Conservation (phyloP, 202 grass and related monocot genomes). For the Elaeis oleifera region DNA sequence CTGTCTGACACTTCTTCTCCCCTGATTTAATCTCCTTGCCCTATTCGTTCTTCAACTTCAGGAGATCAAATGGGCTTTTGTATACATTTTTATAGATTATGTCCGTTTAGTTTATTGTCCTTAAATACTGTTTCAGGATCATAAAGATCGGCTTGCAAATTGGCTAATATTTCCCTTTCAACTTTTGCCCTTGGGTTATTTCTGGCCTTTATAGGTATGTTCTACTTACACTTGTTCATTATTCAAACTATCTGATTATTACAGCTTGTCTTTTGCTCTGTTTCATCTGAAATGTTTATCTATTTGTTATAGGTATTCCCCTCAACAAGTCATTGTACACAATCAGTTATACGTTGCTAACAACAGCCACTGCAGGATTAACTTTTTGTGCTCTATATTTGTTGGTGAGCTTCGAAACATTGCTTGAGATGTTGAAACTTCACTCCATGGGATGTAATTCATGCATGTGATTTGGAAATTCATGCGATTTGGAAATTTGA, state of each 20-base stretch:
- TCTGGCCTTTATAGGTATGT: slow-evolving; percentile 51
- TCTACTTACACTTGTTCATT: too few species aligned
- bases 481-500: too few species aligned
- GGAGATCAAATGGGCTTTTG: too few species aligned
- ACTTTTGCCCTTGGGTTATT: slow-evolving; percentile 55
- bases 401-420: slow-evolving; percentile 10
- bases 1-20: too few species aligned
- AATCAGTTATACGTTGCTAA: slow-evolving; percentile 24
- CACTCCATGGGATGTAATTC: neutral
- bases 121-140: slow-evolving; percentile 49
- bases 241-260: too few species aligned
- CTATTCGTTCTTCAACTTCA: too few species aligned
- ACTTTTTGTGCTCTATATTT: slow-evolving; percentile 20
- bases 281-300: neutral
- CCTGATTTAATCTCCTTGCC: too few species aligned
- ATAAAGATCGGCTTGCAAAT: slow-evolving; percentile 53
- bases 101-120: neutral
- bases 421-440: neutral
- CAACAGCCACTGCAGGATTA: slow-evolving; percentile 12
- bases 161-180: slow-evolving; percentile 68
- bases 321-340: slow-evolving; percentile 26
- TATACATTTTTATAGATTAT: too few species aligned
- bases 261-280: too few species aligned
- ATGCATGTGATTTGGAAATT: neutral
- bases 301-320: slow-evolving; percentile 32